Evolutionary conservation across 768 basidiomycete species (phyloP).

Genomic region (Russula compacta): DNA sequence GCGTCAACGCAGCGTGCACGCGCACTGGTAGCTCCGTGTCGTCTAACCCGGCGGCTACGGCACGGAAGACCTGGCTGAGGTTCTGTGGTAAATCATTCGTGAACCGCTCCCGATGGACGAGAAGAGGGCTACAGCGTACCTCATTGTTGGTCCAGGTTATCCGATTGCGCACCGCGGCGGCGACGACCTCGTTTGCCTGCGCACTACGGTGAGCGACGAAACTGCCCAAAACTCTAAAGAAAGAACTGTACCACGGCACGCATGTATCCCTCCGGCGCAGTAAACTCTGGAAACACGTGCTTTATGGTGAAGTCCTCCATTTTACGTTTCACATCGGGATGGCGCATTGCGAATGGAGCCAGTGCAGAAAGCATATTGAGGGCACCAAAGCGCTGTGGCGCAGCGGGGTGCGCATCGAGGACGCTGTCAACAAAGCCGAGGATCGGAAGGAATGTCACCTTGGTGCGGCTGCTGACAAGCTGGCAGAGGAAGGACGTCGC

Average conservation of each 20-base stretch:
- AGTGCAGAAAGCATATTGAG: conserved; percentile 75
- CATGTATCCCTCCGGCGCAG: conserved; percentile 58
- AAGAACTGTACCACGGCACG: conserved; percentile 54
- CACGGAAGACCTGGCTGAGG: conserved; percentile 53
- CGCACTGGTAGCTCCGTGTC: conserved; percentile 76
- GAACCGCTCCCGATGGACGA: background rate
- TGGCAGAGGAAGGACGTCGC: conserved; percentile 75
- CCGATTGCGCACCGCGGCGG: conserved; percentile 61
- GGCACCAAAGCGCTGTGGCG: conserved; percentile 73
- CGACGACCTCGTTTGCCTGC: conserved; percentile 78
- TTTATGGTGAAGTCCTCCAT: conserved; percentile 73
- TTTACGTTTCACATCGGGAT: conserved; percentile 65
- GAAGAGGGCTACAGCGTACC: conserved; percentile 30
- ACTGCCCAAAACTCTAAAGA: background rate
- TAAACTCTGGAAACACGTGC: conserved; percentile 68
- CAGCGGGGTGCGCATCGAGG: conserved; percentile 51
- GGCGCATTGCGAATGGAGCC: conserved; percentile 72
- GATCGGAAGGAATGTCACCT: conserved; percentile 72
- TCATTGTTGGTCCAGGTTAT: conserved; percentile 57
- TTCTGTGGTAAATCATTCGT: conserved; percentile 33
- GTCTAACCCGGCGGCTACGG: conserved; percentile 58
- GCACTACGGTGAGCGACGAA: background rate
- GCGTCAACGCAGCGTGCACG: conserved; percentile 71
- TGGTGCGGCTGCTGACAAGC: conserved; percentile 71
- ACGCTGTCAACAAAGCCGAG: conserved; percentile 69